Evolutionary conservation across 345 rosid genomes (phyloP).

Genomic region (Cochlearia excelsa): DNA sequence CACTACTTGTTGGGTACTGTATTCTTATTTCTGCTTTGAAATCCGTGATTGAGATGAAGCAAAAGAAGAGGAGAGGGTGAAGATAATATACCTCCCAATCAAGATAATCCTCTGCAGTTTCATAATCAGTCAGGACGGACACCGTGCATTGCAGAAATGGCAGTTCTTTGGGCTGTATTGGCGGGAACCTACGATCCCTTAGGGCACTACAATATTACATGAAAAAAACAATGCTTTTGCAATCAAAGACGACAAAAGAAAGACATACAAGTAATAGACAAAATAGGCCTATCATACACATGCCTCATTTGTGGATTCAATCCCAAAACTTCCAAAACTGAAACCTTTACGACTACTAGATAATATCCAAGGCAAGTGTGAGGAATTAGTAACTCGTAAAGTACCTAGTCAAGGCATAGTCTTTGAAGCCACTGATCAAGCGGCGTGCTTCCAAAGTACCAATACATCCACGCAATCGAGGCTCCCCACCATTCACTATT

Average conservation of each 20-base stretch:
- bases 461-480: constrained; percentile 96
- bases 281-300: neutral
- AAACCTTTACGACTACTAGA: neutral
- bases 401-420: constrained; percentile 94
- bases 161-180: constrained; percentile 89
- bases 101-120: constrained; percentile 69
- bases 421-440: constrained; percentile 81
- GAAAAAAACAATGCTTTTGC: neutral
- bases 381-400: neutral
- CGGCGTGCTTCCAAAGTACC: constrained; percentile 88
- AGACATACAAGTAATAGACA: constrained; percentile 3
- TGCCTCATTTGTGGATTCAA: constrained; percentile 4
- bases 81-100: constrained; percentile 82
- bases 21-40: neutral
- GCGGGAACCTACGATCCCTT: constrained; percentile 95
- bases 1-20: no score
- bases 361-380: no score
- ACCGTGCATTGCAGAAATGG: constrained; percentile 90
- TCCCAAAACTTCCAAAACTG: neutral
- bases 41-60: neutral
- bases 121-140: constrained; percentile 79
- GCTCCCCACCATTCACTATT: constrained; percentile 80
- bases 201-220: constrained; percentile 61
- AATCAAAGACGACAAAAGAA: constrained; percentile 4
- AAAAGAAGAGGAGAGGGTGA: constrained; percentile 17